A percentile compares a stretch with the other conserved stretches of the same genome.
Evolutionary conservation across 305 asterid species (phyloP).

Genomic region (Fraxinus greggii): DNA sequence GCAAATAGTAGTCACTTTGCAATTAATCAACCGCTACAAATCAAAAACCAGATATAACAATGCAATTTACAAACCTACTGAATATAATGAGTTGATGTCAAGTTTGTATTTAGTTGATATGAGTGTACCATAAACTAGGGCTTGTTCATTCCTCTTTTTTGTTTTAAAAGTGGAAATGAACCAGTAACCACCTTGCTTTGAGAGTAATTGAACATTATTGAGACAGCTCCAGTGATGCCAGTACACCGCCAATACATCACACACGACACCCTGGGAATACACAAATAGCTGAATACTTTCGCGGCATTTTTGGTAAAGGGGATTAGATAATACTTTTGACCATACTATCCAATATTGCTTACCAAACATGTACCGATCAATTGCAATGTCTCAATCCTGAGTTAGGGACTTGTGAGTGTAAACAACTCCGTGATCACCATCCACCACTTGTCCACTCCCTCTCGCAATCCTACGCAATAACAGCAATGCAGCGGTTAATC

Average conservation of each 20-base stretch:
- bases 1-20: not conserved
- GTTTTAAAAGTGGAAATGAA: not conserved
- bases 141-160: not conserved
- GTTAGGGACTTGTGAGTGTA: conserved; percentile 36
- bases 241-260: not conserved
- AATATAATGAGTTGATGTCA: not conserved
- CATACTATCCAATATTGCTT: not conserved
- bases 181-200: not conserved
- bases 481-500: not conserved
- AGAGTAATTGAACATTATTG: not conserved
- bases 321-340: not conserved
- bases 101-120: not conserved
- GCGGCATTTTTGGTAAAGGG: not conserved
- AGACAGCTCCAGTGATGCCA: not conserved
- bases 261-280: not conserved
- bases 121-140: not conserved
- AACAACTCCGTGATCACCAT: conserved; percentile 37
- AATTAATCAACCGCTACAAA: not conserved
- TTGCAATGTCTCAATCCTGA: not conserved
- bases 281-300: not conserved
- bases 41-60: not conserved
- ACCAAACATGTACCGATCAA: not conserved
- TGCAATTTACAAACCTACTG: not conserved
- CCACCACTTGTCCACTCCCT: conserved; percentile 44
- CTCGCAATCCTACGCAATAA: conserved; percentile 36